Conservation (phyloP, 1,139 yeast genomes). For the Sugiyamaella grinbergsii region DNA sequence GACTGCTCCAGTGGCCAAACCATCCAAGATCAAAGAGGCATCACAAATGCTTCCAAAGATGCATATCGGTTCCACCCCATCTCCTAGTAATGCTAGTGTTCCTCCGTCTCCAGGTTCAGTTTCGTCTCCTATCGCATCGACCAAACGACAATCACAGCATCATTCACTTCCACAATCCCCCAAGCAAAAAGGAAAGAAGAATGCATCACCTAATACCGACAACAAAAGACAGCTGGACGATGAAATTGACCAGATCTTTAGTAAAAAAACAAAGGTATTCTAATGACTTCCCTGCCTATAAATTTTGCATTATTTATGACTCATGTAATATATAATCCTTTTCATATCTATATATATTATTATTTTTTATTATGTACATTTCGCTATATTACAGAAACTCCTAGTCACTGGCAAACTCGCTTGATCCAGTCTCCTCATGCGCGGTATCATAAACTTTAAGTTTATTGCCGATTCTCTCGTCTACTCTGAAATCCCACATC, state of each 20-base stretch:
- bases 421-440: slow-evolving; percentile 3
- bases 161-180: not conserved
- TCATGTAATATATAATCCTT: slow-evolving; percentile 2
- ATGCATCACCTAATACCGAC: slow-evolving; percentile 4
- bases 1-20: slow-evolving; percentile 10
- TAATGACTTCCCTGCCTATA: slow-evolving; percentile 10
- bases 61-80: not conserved
- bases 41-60: not conserved
- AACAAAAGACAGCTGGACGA: slow-evolving; percentile 25
- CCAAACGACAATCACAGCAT: not conserved
- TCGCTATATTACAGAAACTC: slow-evolving; percentile 12
- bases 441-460: slow-evolving; percentile 56
- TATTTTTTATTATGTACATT: slow-evolving; percentile 3
- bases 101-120: not conserved
- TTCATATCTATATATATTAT: slow-evolving; percentile 7
- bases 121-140: slow-evolving; percentile 4
- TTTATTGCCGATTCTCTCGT: slow-evolving; percentile 61
- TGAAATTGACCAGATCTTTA: slow-evolving; percentile 37
- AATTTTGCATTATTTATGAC: slow-evolving; percentile 11
- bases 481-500: slow-evolving; percentile 75
- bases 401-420: slow-evolving; percentile 15
- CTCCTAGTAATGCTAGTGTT: not conserved
- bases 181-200: not conserved
- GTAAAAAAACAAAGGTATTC: slow-evolving; percentile 18
- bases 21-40: slow-evolving; percentile 11